Conservation (phyloP, 345 rosid species). For the Pseudoturritis turrita region DNA sequence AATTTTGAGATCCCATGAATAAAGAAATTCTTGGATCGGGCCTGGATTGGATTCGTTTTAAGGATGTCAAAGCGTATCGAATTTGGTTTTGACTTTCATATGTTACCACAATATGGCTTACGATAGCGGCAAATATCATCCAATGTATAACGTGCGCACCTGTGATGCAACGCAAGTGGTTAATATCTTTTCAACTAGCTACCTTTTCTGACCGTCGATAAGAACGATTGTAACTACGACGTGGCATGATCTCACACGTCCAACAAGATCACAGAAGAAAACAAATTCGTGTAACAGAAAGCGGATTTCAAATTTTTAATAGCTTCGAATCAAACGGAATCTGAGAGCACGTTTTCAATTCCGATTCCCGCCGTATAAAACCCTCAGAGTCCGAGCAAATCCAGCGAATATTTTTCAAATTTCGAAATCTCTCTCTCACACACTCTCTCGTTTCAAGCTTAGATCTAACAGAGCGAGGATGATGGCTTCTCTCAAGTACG, state of each 20-base stretch:
- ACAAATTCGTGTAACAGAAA: conserved; percentile 8
- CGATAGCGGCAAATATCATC: background rate
- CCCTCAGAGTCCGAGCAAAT: background rate
- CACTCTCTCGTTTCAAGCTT: conserved; percentile 14
- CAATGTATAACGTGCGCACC: background rate
- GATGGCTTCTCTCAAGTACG: conserved; percentile 75
- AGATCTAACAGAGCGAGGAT: conserved; percentile 34
- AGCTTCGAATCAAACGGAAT: background rate
- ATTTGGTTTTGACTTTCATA: background rate
- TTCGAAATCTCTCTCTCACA: conserved; percentile 8
- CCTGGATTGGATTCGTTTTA: background rate
- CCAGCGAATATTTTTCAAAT: background rate
- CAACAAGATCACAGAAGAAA: background rate
- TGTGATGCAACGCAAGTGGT: background rate
- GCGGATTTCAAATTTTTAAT: background rate
- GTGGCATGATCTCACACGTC: conserved; percentile 1
- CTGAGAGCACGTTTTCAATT: background rate
- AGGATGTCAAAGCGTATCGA: background rate
- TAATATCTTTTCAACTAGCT: background rate
- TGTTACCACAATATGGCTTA: background rate
- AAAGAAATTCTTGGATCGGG: background rate
- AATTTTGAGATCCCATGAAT: background rate
- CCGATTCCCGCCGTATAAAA: conserved; percentile 45
- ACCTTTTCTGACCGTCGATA: background rate
- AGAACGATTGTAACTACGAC: background rate